phyloP scores from a whole-genome alignment of 148 eudicot genomes.

The Chenopodium formosanum region DNA sequence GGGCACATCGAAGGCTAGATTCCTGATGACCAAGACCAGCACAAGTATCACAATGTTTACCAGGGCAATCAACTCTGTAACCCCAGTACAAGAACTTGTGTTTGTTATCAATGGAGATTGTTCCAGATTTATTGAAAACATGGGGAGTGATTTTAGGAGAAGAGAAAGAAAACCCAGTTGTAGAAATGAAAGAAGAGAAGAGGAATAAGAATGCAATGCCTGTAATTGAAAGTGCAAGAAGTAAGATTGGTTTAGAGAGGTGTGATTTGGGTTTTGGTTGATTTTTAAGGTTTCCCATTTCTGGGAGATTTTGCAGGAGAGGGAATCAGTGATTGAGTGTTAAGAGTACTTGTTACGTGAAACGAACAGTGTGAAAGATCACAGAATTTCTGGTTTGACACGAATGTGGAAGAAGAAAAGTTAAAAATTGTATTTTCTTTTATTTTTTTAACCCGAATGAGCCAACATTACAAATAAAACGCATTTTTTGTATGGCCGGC shows the following conservation, averaged over 20 bases:
- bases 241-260: conserved; percentile 50
- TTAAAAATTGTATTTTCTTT: too few species aligned
- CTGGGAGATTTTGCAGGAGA: not conserved
- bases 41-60: conserved; percentile 81
- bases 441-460: too few species aligned
- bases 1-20: conserved; percentile 95
- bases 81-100: conserved; percentile 89
- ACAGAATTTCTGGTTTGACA: not conserved
- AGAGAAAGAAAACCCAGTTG: conserved; percentile 31
- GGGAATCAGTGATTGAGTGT: not conserved
- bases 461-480: too few species aligned
- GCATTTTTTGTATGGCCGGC: too few species aligned
- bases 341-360: not conserved
- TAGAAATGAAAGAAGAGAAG: conserved; percentile 46
- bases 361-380: conserved; percentile 1
- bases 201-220: conserved; percentile 52
- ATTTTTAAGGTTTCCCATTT: conserved; percentile 55
- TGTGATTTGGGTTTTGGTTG: conserved; percentile 44
- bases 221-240: conserved; percentile 41
- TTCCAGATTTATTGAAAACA: conserved; percentile 13
- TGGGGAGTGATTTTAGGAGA: conserved; percentile 23
- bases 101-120: not conserved
- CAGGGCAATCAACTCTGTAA: conserved; percentile 77
- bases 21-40: conserved; percentile 96
- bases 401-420: too few species aligned